phyloP scores from a whole-genome alignment of 2,329 filamentous ascomycete species.

The Calonectria multiphialidica region DNA sequence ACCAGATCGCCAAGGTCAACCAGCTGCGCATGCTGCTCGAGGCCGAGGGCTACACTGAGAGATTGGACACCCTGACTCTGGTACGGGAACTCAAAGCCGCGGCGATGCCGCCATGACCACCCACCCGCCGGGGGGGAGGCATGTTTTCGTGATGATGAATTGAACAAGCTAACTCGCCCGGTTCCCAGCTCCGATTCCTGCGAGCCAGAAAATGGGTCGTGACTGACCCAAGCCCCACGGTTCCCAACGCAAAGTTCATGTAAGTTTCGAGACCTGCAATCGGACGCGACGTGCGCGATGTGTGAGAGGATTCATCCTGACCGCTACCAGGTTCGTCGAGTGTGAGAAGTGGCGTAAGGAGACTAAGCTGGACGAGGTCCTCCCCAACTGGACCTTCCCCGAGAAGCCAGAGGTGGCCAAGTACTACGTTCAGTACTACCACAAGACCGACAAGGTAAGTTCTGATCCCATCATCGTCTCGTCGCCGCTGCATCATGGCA shows the following conservation, averaged over 20 bases:
- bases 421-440: constrained; percentile 99
- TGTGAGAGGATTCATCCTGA: constrained; percentile 36
- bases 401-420: constrained; percentile 87
- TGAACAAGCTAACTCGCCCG: neutral
- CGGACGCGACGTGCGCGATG: constrained; percentile 30
- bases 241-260: constrained; percentile 79
- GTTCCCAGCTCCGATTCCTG: constrained; percentile 82
- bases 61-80: constrained; percentile 92
- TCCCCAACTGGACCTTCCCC: constrained; percentile 85
- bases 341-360: constrained; percentile 92
- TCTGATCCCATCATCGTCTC: neutral
- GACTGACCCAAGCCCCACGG: neutral
- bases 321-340: constrained; percentile 81
- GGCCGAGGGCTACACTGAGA: constrained; percentile 82
- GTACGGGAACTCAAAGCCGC: constrained; percentile 60
- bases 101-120: neutral
- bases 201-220: constrained; percentile 92
- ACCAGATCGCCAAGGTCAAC: constrained; percentile 90
- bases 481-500: neutral
- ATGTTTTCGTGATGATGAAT: neutral
- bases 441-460: constrained; percentile 87
- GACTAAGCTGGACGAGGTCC: constrained; percentile 84
- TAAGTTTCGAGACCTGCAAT: constrained; percentile 51
- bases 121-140: neutral
- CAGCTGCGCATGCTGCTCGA: constrained; percentile 90